Percentiles rank a stretch among this genome's conserved stretches.
phyloP scores from a whole-genome alignment of 2,329 filamentous ascomycete genomes.

The Ophiostoma perfectum region DNA sequence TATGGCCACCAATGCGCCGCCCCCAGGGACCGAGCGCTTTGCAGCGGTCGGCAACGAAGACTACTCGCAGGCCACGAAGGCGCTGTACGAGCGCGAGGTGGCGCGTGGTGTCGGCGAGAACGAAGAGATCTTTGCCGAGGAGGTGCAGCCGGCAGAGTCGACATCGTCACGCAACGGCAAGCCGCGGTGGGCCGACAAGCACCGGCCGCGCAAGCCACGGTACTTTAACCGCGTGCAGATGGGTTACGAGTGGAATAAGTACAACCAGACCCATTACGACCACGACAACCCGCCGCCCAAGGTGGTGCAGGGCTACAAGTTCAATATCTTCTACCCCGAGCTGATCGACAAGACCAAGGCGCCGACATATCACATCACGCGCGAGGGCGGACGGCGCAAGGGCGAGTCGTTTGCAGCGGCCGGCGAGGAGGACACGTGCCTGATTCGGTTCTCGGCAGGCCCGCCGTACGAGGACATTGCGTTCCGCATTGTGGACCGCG shows the following conservation, averaged over 20 bases:
- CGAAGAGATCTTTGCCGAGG: constrained; percentile 89
- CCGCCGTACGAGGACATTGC: constrained; percentile 96
- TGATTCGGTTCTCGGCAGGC: constrained; percentile 92
- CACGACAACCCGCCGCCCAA: constrained; percentile 97
- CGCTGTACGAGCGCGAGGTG: constrained; percentile 85
- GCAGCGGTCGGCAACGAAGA: constrained; percentile 65
- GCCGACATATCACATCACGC: constrained; percentile 91
- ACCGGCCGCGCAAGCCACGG: constrained; percentile 82
- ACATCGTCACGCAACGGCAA: constrained; percentile 42
- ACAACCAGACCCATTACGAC: constrained; percentile 99
- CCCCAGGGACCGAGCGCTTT: constrained; percentile 61
- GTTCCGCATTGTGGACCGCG: constrained; percentile 94
- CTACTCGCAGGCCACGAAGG: constrained; percentile 80
- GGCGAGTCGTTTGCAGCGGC: constrained; percentile 91
- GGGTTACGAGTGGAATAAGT: constrained; percentile 99
- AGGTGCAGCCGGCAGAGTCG: constrained; percentile 51
- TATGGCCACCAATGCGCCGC: constrained; percentile 30
- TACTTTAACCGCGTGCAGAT: constrained; percentile 99
- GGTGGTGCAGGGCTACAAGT: constrained; percentile 98
- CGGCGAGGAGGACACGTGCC: constrained; percentile 92
- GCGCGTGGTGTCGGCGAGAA: constrained; percentile 87
- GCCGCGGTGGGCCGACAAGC: constrained; percentile 76
- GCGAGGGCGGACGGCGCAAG: constrained; percentile 80
- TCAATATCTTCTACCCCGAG: constrained; percentile 99
- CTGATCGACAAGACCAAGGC: constrained; percentile 92